Base-by-base conservation (phyloP, 1,284 basidiomycete species). In the Phenoliferia sp. region DNA sequence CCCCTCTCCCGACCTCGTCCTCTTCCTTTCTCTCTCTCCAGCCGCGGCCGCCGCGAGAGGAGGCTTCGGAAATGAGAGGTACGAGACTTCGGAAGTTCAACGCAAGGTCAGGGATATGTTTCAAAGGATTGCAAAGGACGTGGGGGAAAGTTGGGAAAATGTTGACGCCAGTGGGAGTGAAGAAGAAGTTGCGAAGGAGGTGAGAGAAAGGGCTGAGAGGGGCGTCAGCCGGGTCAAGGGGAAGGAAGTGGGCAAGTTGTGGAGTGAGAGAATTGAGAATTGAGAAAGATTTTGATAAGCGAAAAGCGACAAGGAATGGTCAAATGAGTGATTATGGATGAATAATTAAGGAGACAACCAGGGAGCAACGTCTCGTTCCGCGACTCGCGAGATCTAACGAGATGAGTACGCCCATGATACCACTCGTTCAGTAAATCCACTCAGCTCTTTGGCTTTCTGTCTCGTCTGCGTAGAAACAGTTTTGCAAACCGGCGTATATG, bases 41-140 rank as follows among this genome's bases (percentile, higher is more conserved):
- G 86, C 87, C 61, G 81, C 84, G 15, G 92, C 92, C 0, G 82
- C 84, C 29, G 77, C 81, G 59, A 85, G 95, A n/a, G 90, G 89
- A 2, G 92, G 90, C 0, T 99, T 90, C 74, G 96, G 96, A 0
- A 84, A 86, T 63, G 95, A 99, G 81, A 84, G 94, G 17, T 82
- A 80, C 73, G 81, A 82, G 69, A 78, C 74, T 63, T 58, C 64
- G 6, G 77, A 77, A 31, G 83, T 92, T 78, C 93, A 95, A 78
- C 79, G 77, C 36, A 81, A 83, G 48, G 92, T 94, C 22, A 79
- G 88, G 35, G 79, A 81, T 35, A 79, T 88, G 36, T 94, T 94
- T 76, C 78, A 79, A 64, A 78, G 80, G 64, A 87, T 95, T 57
- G 86, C 83, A 0, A 76, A 78, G 33, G 87, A 78, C 58, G 34